Conservation (phyloP, 2,329 filamentous ascomycete species). For the Hirsutella thompsonii region DNA sequence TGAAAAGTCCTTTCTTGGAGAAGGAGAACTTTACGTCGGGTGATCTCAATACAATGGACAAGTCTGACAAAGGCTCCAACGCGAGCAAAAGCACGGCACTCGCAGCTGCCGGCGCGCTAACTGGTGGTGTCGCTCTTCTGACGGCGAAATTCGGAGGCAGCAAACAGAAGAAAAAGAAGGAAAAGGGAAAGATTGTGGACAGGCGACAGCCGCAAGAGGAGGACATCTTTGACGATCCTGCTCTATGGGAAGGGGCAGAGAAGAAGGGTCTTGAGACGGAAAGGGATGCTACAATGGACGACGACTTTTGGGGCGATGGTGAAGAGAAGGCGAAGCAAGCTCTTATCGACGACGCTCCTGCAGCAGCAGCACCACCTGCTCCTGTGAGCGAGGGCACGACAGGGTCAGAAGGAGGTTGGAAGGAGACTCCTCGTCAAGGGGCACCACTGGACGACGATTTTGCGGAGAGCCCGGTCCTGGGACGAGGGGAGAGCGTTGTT, state of each 20-base stretch:
- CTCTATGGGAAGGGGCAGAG: slow-evolving; percentile 30
- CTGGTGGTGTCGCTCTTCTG: slow-evolving; percentile 20
- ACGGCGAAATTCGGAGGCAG: slow-evolving; percentile 20
- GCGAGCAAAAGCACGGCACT: slow-evolving; percentile 12
- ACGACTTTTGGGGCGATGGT: slow-evolving; percentile 16
- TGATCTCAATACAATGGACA: background rate
- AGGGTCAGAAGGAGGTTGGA: slow-evolving; percentile 10
- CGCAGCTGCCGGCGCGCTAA: slow-evolving; percentile 6
- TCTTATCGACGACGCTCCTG: slow-evolving; percentile 6
- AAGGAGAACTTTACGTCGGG: background rate
- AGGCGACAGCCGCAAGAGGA: slow-evolving; percentile 24
- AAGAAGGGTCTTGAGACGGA: slow-evolving; percentile 18
- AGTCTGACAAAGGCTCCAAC: background rate
- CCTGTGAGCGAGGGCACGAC: slow-evolving; percentile 8
- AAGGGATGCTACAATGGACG: slow-evolving; percentile 6
- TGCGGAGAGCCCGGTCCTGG: slow-evolving; percentile 25
- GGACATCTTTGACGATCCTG: slow-evolving; percentile 30
- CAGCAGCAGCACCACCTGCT: slow-evolving; percentile 2
- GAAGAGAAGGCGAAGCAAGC: slow-evolving; percentile 1
- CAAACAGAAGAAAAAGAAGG: slow-evolving; percentile 12
- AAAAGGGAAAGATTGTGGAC: slow-evolving; percentile 22
- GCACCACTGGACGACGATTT: slow-evolving; percentile 13
- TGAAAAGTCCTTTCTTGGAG: background rate
- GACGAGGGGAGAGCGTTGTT: slow-evolving; percentile 12
- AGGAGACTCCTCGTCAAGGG: slow-evolving; percentile 12